A percentile compares a stretch with the other conserved stretches of the same genome.
Evolutionary conservation across 768 basidiomycete species (phyloP).

Genomic region (Lyophyllum decastes): DNA sequence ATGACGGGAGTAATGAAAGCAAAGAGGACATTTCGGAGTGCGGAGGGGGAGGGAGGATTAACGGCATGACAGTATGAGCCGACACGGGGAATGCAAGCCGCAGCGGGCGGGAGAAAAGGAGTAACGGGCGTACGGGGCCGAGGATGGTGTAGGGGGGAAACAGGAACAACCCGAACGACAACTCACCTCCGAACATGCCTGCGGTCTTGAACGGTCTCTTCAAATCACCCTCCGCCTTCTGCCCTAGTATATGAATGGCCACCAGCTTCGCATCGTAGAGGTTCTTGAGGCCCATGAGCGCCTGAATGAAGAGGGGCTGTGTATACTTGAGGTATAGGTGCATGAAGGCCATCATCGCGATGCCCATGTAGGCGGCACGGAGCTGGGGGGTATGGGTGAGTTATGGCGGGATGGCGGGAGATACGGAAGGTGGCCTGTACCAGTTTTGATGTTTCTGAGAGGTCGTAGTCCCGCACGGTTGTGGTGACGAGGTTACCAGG

Average conservation of each 20-base stretch:
- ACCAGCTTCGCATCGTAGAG: constrained; percentile 86
- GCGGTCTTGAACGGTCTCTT: constrained; percentile 85
- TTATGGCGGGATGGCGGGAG: not conserved
- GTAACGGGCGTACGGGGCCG: no score
- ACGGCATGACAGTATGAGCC: no score
- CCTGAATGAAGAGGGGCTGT: constrained; percentile 94
- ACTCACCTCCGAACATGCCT: constrained; percentile 73
- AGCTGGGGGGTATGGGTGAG: constrained; percentile 38
- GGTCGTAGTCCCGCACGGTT: constrained; percentile 92
- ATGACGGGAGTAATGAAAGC: no score
- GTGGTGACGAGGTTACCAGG: constrained; percentile 82
- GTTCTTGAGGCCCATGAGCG: constrained; percentile 91
- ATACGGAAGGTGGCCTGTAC: constrained; percentile 36
- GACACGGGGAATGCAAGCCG: not conserved
- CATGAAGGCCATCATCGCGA: constrained; percentile 90
- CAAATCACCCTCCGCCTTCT: constrained; percentile 81
- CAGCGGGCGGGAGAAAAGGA: not conserved
- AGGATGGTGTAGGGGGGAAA: not conserved
- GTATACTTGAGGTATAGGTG: constrained; percentile 95
- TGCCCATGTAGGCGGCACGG: constrained; percentile 66
- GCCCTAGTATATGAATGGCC: constrained; percentile 79
- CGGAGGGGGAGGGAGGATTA: no score
- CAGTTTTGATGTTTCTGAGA: constrained; percentile 82
- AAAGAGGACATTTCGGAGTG: no score
- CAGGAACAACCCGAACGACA: no score